Evolutionary conservation across 768 basidiomycete species (phyloP), one percentile per base, ranked within the genome.

Genomic region (Trametes gibbosa): DNA sequence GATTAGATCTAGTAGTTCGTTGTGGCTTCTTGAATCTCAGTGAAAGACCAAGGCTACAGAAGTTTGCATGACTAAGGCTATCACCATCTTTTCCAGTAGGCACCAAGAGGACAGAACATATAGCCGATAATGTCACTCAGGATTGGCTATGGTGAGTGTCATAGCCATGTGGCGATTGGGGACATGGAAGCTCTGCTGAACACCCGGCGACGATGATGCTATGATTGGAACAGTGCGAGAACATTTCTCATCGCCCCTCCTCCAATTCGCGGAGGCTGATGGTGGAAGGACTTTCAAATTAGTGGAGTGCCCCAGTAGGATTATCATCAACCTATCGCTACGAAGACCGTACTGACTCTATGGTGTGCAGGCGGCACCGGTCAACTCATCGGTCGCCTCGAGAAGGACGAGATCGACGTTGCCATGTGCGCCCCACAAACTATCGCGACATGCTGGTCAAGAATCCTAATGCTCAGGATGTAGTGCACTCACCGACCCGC

Each of bases 241-340:
- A 69, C 95, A 97, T 72, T 98, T 98, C 74, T 91, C 90, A 16
- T 90, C 91, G 1, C 96, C 96, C 0, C 78, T 99, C 16, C 83
- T 98, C 2, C 95, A 96, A 69, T 92, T 87, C 67, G 85, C 86
- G 1, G 84, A 82, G 23, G 76, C 72, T 9, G 91, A 96, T 66
- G 75, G 79, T 21, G 84, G 82, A 5, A 75, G 82, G 70, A 89
- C 90, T 0, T 93, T 98, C 70, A 84, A 81, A 5, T 79, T 98
- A 7, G 84, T 95, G 16, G 92, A 93, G 75, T 97, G 95, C 72
- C 95, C 95, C 9, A 89, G 91, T 92, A 68, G 46, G 81, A 32
- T 32, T 10, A 10, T 32, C 29, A 4, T 5, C 4, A 32, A 5
- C 10, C 42, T 17, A 14, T 14, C 27, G 24, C 35, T 10, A 14